These are phyloP conservation scores for Phaeolepiota aurea DNA, from an alignment of 768 basidiomycete genomes.

Conservation along the genomic window DNA sequence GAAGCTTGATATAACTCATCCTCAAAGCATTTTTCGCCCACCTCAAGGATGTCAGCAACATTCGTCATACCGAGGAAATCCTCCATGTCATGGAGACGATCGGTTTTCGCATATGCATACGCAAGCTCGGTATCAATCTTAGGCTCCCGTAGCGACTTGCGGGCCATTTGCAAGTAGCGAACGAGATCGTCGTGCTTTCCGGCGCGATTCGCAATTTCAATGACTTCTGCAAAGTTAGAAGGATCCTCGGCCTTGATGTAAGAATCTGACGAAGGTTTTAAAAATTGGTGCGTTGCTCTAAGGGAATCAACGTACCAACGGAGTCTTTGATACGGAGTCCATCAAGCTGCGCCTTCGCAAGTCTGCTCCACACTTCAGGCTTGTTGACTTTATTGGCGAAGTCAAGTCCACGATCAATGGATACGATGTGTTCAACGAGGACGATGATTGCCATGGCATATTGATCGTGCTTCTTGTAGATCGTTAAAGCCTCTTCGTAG, in stretches of 20 bases:
- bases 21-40: constrained; percentile 99
- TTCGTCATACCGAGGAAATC: constrained; percentile 99
- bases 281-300: not conserved
- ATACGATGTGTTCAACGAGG: constrained; percentile 96
- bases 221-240: constrained; percentile 88
- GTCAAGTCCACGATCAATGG: constrained; percentile 91
- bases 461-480: constrained; percentile 96
- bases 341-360: constrained; percentile 98
- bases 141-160: constrained; percentile 93
- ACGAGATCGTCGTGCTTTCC: constrained; percentile 94
- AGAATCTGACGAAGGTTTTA: constrained; percentile 51
- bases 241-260: constrained; percentile 98
- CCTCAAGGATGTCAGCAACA: constrained; percentile 92
- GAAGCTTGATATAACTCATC: constrained; percentile 97
- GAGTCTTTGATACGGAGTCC: constrained; percentile 97
- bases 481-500: constrained; percentile 92
- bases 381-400: constrained; percentile 95
- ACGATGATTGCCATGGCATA: constrained; percentile 96
- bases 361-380: constrained; percentile 93
- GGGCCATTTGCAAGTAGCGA: constrained; percentile 96
- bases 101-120: constrained; percentile 93
- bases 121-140: constrained; percentile 98
- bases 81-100: constrained; percentile 98
- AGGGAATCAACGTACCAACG: constrained; percentile 69
- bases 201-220: constrained; percentile 91